Base-by-base conservation (phyloP, 768 basidiomycete species). In the Kwoniella bestiolae region DNA sequence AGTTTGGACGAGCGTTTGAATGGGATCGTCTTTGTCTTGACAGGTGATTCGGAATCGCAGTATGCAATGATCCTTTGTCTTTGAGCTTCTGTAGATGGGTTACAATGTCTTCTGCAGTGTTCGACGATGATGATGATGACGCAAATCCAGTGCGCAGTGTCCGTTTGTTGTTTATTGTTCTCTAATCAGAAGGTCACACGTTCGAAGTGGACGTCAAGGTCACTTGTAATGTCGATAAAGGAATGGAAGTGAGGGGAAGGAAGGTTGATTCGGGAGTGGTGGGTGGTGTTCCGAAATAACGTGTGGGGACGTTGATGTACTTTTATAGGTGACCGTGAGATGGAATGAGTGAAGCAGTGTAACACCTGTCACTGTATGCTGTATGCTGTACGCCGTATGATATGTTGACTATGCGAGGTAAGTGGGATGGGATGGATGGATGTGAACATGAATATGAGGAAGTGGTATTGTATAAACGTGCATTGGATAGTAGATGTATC, bases 401-500 rank as follows among this genome's bases (percentile, higher is more conserved):
- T n/a, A n/a, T n/a, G n/a, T n/a, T n/a, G n/a, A n/a, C n/a, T n/a
- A n/a, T n/a, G n/a, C n/a, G n/a, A n/a, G n/a, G n/a, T n/a, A n/a
- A n/a, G n/a, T n/a, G n/a, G n/a, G n/a, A n/a, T n/a, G n/a, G n/a
- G n/a, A n/a, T n/a, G n/a, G n/a, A n/a, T n/a, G n/a, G n/a, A n/a
- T n/a, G n/a, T n/a, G n/a, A n/a, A n/a, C n/a, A n/a, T n/a, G n/a
- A n/a, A n/a, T n/a, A n/a, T n/a, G n/a, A n/a, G n/a, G n/a, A n/a
- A n/a, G 51, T 52, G 25, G 16, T 23, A 31, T 52, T 5, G 21
- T 29, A 52, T 28, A 50, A 23, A 50, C 47, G 16, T 58, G 56
- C 38, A 41, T 31, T 58, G 56, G 55, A n/a, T 45, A 65, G 23
- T 21, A 8, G 52, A 28, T 23, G 47, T 9, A 44, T 44, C 41